Conservation (phyloP, 2,329 filamentous ascomycete genomes). For the Aspergillus quadricinctus region DNA sequence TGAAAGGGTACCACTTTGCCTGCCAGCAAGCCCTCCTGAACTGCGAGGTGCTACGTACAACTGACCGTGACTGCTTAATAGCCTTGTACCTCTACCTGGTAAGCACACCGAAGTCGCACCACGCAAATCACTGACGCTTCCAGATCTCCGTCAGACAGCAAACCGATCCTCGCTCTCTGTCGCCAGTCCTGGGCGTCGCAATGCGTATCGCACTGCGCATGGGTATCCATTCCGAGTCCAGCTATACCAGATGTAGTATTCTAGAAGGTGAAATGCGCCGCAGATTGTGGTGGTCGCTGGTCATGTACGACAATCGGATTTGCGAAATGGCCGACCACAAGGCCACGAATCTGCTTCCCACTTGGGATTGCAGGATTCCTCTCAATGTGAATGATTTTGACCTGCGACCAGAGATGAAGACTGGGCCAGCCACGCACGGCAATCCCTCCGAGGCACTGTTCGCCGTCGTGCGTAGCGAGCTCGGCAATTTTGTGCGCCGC, state of each 20-base stretch:
- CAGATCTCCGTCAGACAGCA: not conserved
- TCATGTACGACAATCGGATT: conserved; percentile 19
- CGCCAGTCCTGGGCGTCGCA: conserved; percentile 48
- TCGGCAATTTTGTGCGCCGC: conserved; percentile 40
- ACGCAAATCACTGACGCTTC: conserved; percentile 4
- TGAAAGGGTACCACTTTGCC: conserved; percentile 41
- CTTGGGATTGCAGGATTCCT: conserved; percentile 29
- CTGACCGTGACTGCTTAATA: conserved; percentile 45
- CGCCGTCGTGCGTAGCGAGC: conserved; percentile 32
- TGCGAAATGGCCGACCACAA: conserved; percentile 2
- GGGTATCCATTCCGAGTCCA: conserved; percentile 48
- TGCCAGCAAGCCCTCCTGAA: conserved; percentile 47
- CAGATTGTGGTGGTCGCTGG: conserved; percentile 27
- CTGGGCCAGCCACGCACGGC: conserved; percentile 37
- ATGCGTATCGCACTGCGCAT: conserved; percentile 46
- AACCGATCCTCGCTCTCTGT: not conserved
- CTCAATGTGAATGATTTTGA: conserved; percentile 42
- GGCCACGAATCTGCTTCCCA: conserved; percentile 1
- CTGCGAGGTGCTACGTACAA: conserved; percentile 38
- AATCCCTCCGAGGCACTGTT: conserved; percentile 47
- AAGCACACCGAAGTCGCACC: conserved; percentile 18
- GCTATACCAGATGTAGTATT: conserved; percentile 40
- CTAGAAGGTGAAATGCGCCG: conserved; percentile 44
- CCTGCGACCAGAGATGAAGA: conserved; percentile 41
- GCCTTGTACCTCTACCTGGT: conserved; percentile 54